phyloP scores from a whole-genome alignment of 2,329 filamentous ascomycete species.

The Fusarium pseudonygamai region DNA sequence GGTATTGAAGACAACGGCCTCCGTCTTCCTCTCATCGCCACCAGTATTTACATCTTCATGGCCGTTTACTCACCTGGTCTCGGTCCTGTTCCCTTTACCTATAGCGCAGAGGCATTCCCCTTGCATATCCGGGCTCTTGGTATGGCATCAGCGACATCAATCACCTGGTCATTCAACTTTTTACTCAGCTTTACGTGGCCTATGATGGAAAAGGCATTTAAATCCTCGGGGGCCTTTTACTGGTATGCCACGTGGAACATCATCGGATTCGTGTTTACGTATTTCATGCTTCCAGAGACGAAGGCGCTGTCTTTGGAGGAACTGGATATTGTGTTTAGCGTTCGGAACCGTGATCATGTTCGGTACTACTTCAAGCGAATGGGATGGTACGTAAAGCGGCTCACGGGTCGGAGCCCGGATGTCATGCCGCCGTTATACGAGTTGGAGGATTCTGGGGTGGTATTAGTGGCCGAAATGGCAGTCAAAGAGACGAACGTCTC shows the following conservation, averaged over 20 bases:
- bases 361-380: conserved; percentile 47
- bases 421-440: neutral
- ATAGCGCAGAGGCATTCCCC: conserved; percentile 51
- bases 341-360: conserved; percentile 53
- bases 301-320: conserved; percentile 61
- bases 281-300: conserved; percentile 61
- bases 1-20: conserved; percentile 6
- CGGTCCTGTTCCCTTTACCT: conserved; percentile 37
- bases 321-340: conserved; percentile 59
- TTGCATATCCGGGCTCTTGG: conserved; percentile 49
- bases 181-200: conserved; percentile 48
- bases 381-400: conserved; percentile 12
- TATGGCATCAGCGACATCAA: conserved; percentile 51
- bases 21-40: conserved; percentile 44
- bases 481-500: neutral
- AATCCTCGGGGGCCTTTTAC: conserved; percentile 47
- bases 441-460: neutral
- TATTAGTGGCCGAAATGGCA: neutral
- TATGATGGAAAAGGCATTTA: conserved; percentile 43
- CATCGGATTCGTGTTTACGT: conserved; percentile 57
- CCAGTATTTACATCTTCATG: conserved; percentile 49
- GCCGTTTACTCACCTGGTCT: conserved; percentile 50
- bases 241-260: conserved; percentile 43
- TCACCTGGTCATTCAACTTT: conserved; percentile 49
- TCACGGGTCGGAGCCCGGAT: neutral